Conservation (phyloP, 2,329 filamentous ascomycete genomes). For the Epichloe sibirici region DNA sequence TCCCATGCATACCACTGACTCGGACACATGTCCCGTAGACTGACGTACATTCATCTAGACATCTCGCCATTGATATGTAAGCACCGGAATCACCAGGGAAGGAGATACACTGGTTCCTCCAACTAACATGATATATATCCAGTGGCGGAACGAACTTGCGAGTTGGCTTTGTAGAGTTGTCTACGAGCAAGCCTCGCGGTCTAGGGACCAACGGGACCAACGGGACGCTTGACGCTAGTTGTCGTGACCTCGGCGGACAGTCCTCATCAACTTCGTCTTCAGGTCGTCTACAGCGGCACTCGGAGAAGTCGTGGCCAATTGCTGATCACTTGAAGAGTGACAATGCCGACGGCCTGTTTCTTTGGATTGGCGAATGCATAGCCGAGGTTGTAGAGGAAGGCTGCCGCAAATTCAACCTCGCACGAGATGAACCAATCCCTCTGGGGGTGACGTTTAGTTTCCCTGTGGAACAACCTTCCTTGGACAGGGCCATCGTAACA, state of each 20-base stretch:
- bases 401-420: constrained; percentile 29
- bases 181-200: constrained; percentile 19
- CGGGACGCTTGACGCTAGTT: constrained; percentile 6
- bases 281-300: constrained; percentile 38
- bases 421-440: constrained; percentile 35
- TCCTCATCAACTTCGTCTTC: not conserved
- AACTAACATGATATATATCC: constrained; percentile 3
- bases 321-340: constrained; percentile 60
- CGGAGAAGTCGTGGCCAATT: constrained; percentile 66
- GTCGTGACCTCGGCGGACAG: constrained; percentile 1
- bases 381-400: constrained; percentile 57
- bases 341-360: constrained; percentile 61
- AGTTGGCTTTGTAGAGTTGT: constrained; percentile 54
- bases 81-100: constrained; percentile 12
- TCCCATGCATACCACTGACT: not conserved
- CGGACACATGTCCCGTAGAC: not conserved
- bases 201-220: not conserved
- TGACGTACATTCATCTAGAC: constrained; percentile 24
- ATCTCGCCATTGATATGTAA: constrained; percentile 55
- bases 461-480: constrained; percentile 51
- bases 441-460: constrained; percentile 62
- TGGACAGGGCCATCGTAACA: constrained; percentile 51
- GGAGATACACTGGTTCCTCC: constrained; percentile 15
- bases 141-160: constrained; percentile 58
- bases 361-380: constrained; percentile 72